Percentiles rank a stretch among this genome's conserved stretches.
These are phyloP conservation scores for Galerina sulciceps DNA, from an alignment of 768 basidiomycete species.

Conservation along the genomic window DNA sequence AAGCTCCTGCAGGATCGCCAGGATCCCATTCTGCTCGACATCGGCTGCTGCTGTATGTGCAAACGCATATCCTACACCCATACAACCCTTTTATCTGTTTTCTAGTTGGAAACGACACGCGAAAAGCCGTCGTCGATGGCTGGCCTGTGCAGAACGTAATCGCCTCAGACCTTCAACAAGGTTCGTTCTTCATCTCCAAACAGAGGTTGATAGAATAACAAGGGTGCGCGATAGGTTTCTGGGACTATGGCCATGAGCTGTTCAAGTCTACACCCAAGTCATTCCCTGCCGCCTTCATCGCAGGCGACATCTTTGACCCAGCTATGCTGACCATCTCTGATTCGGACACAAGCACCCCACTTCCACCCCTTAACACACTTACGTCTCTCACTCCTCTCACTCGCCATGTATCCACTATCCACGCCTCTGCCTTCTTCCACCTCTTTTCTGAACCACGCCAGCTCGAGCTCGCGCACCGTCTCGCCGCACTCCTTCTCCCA, in stretches of 20 bases:
- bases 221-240: conserved; percentile 45
- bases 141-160: conserved; percentile 40
- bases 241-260: conserved; percentile 65
- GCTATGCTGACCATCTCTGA: conserved; percentile 36
- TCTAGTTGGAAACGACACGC: conserved; percentile 43
- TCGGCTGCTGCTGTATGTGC: conserved; percentile 46
- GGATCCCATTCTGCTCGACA: conserved; percentile 41
- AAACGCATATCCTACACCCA: no score
- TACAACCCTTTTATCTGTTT: background rate
- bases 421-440: no score
- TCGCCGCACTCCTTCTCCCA: no score
- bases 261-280: conserved; percentile 55
- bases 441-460: no score
- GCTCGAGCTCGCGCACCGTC: no score
- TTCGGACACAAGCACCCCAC: background rate
- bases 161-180: conserved; percentile 39
- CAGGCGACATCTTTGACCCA: conserved; percentile 58
- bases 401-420: no score
- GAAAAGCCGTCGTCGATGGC: conserved; percentile 43
- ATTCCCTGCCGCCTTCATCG: conserved; percentile 59
- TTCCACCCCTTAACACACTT: background rate
- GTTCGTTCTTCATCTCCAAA: conserved; percentile 14
- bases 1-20: conserved; percentile 26
- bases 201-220: background rate
- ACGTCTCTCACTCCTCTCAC: no score